Evolutionary conservation across 305 asterid species (phyloP), one percentile per base, ranked within the genome.

Genomic region (Galium porrigens): DNA sequence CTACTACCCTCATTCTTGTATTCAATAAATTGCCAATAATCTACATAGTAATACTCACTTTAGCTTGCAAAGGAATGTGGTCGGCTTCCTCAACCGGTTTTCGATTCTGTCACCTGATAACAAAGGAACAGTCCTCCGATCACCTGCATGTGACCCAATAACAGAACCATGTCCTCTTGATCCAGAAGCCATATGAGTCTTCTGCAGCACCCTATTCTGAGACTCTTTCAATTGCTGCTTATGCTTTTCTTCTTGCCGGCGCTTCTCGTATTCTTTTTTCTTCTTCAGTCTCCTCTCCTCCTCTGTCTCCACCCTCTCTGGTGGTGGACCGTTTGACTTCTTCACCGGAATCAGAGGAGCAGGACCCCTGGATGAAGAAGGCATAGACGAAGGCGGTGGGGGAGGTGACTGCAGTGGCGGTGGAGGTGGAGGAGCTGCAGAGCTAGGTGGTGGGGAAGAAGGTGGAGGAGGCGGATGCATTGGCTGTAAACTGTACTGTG

Each of bases 21-120:
- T 41, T 1, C 48, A 41, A 41, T 11, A 41, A 41, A 9, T 9
- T 41, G 48, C 15, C 15, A 41, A 41, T 44, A 44, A 44, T 44
- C 51, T 14, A 17, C 51, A 14, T 3, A 3, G 51, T 65, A 48
- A 76, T 59, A 90, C 97, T 87, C 78, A 92, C 99, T 89, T 89
- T 82, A 94, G 73, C 86, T 94, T 94, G 95, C 99, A 94, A 75
- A 94, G 84, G 71, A 94, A 94, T 5, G 99, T 89, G 9, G 99
- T 94, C 1, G 99, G 99, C 78, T 89, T 94, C 91, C 90, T 89
- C 76, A 94, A 79, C 64, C 97, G 88, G 77, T 90, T 94, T 68
- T 94, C 97, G 6, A 82, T 76, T 77, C 95, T 82, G 65, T 94
- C 97, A n/a, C 96, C 84, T 52, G 85, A 79, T 64, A 94, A 73